Evolutionary conservation across 2,329 filamentous ascomycete species (phyloP).

Genomic region (Ceratocystis variospora): DNA sequence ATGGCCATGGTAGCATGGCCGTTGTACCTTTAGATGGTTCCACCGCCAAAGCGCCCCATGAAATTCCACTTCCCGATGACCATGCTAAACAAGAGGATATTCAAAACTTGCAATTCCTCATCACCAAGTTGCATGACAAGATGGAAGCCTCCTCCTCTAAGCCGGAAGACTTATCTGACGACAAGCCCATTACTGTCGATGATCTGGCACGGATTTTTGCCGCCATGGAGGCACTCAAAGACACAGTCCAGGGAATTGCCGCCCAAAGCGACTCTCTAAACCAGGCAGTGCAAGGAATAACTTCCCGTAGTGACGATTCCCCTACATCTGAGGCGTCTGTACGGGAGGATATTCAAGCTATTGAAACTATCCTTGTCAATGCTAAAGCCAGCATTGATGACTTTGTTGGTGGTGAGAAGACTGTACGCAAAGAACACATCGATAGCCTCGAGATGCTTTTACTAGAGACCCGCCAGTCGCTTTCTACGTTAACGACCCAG

Average conservation of each 20-base stretch:
- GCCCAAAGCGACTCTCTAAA: slow-evolving; percentile 33
- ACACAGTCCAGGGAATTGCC: slow-evolving; percentile 34
- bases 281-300: slow-evolving; percentile 34
- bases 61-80: slow-evolving; percentile 27
- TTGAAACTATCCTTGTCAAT: slow-evolving; percentile 80
- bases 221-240: slow-evolving; percentile 36
- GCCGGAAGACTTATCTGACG: slow-evolving; percentile 23
- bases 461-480: slow-evolving; percentile 58
- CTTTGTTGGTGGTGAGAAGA: slow-evolving; percentile 55
- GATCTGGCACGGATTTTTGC: slow-evolving; percentile 45
- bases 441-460: slow-evolving; percentile 53
- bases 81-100: slow-evolving; percentile 57
- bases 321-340: slow-evolving; percentile 27
- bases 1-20: slow-evolving; percentile 6
- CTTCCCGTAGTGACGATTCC: slow-evolving; percentile 21
- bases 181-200: slow-evolving; percentile 32
- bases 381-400: slow-evolving; percentile 82
- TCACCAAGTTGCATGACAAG: slow-evolving; percentile 71
- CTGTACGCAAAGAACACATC: slow-evolving; percentile 52
- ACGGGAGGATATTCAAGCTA: slow-evolving; percentile 70
- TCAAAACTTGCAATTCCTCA: slow-evolving; percentile 70
- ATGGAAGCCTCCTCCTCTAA: slow-evolving; percentile 41
- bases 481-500: slow-evolving; percentile 52
- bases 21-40: neutral
- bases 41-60: neutral